Evolutionary conservation across 352 stramenopile species (phyloP), one percentile per base, ranked within the genome.

Genomic region (Chrysophaeum taylorii): DNA sequence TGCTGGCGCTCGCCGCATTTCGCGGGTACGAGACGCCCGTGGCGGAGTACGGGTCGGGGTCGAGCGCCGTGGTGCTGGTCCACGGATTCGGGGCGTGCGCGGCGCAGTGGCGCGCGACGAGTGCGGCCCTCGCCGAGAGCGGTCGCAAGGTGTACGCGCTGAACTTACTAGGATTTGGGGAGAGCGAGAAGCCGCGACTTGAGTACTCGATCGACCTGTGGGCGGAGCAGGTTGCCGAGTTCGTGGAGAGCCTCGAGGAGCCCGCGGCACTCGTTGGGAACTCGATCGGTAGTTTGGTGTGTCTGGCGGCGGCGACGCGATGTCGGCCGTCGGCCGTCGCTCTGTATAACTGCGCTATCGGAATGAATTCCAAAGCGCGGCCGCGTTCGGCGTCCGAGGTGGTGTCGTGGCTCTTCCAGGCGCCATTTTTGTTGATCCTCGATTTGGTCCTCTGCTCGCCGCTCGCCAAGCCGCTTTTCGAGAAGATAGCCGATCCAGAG

Each of bases 1-100:
- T n/a, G n/a, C n/a, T n/a, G n/a, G n/a, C n/a, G n/a, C n/a, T n/a
- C n/a, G n/a, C n/a, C n/a, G n/a, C n/a, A n/a, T n/a, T n/a, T n/a
- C n/a, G n/a, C n/a, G n/a, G n/a, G n/a, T n/a, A n/a, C n/a, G n/a
- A n/a, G n/a, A n/a, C n/a, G n/a, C n/a, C n/a, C n/a, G n/a, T n/a
- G n/a, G n/a, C n/a, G n/a, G 57, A 64, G 29, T 48, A 48, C 41
- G 41, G 41, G 21, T 48, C 41, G 41, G 41, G 41, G 41, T 14
- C 14, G 54, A 67, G 15, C 52, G 45, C 31, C 57, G 62, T 36
- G 71, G 69, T 61, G 70, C 35, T 38, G 62, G 67, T 72, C 64
- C n/a, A 42, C 41, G 35, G 54, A 35, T 66, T 67, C 33, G 21
- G 43, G 57, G 7, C 62, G 2, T 54, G 29, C 25, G 4, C 45